Percentiles rank a stretch among this genome's conserved stretches.
Conservation (phyloP, 148 eudicot species). For the Oxyria digyna region DNA sequence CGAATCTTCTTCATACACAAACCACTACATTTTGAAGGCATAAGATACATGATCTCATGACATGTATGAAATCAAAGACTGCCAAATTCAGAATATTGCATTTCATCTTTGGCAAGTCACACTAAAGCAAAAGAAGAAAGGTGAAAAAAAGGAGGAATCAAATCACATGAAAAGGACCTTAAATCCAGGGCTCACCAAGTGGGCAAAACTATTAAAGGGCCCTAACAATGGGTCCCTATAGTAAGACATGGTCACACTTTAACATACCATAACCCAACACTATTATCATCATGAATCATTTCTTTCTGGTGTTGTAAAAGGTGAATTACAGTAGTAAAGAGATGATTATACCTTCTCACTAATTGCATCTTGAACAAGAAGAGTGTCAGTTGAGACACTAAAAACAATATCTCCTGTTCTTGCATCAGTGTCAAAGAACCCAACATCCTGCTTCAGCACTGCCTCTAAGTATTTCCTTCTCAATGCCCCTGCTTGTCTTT, state of each 20-base stretch:
- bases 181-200: neutral
- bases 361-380: conserved; percentile 99
- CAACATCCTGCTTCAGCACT: conserved; percentile 88
- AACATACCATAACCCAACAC: neutral
- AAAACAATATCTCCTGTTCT: conserved; percentile 96
- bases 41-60: too few relatives aligned
- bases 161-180: conserved; percentile 2
- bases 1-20: too few relatives aligned
- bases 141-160: neutral
- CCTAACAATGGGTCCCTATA: neutral
- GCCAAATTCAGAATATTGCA: neutral
- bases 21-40: too few relatives aligned
- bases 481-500: conserved; percentile 87
- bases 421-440: conserved; percentile 97
- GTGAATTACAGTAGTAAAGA: neutral
- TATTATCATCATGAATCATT: neutral
- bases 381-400: conserved; percentile 90
- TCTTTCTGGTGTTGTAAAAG: neutral
- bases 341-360: conserved; percentile 67
- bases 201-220: neutral
- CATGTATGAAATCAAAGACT: neutral
- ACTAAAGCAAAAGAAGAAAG: neutral
- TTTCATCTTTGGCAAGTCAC: neutral
- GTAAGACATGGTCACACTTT: neutral
- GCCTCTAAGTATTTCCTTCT: conserved; percentile 92